Evolutionary conservation across 768 basidiomycete species (phyloP), one percentile per base, ranked within the genome.

Genomic region (Suillus hirtellus): DNA sequence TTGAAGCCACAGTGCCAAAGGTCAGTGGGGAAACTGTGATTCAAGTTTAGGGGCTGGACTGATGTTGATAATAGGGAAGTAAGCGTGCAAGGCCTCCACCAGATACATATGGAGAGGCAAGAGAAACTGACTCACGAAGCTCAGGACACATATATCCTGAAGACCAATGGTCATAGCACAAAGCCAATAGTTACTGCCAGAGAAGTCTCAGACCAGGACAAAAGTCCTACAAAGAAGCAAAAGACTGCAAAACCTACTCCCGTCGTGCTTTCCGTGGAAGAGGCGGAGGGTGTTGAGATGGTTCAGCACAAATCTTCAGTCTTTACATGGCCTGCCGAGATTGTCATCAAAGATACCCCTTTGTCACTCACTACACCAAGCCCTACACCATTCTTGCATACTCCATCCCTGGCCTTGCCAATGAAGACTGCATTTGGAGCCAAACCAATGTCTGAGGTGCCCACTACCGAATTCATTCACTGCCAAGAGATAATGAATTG

Each of bases 1-100:
- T 93, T 52, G 89, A 91, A 74, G 89, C 90, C 3, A 92, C 90
- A 2, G 69, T 92, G 14, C 91, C 91, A 15, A 90, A 86, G 81
- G 87, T 86, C 64, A 63, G 82, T 74, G 34, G 17, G 42, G 31
- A 46, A 4, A 46, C 62, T 21, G 60, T 56, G 21, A 8, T 47
- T 65, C 56, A 62, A 21, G 44, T 17, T 15, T 4, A 7, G n/a
- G 35, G 34, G 44, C 35, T 9, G 61, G 50, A 24, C 62, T 69
- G 24, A 68, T 60, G 38, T 59, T 50, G 2, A 46, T 47, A 47
- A 27, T 70, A 92, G 90, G 91, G 90, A 63, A 90, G 87, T 71
- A 90, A 90, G 70, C 87, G 91, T 52, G 85, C 89, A 50, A 84
- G 90, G 46, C 90, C 91, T 5, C 88, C 89, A 19, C 74, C 81